Evolutionary conservation across 257 asterid genomes (phyloP), one percentile per base, ranked within the genome.

Genomic region (Nicotiana tomentosiformis): DNA sequence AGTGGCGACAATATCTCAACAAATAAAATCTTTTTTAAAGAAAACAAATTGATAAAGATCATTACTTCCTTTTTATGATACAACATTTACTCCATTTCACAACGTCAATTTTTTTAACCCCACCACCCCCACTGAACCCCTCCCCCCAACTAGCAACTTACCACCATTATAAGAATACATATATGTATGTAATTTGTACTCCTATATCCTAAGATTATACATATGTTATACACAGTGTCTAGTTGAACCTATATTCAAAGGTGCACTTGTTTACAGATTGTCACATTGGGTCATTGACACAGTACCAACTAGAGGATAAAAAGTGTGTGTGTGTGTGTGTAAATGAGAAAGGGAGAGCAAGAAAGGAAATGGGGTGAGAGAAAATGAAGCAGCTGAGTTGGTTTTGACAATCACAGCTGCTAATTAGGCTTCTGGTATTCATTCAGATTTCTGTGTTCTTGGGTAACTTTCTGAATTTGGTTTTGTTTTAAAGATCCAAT

Each of bases 331-430:
- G 82, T 83, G 80, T 30, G 76, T 58, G 30, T 23, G 49, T 62
- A 64, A 43, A 64, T 88, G 78, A 58, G 33, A 32, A 68, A 58
- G 70, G 78, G 66, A 11, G 62, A 84, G 60, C 66, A 49, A 74
- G 84, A 80, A 81, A 65, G 55, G 84, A 80, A 80, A 91, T 91
- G 93, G 94, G 88, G 89, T 90, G 84, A 88, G 79, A 83, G 84
- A 83, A 78, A 84, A 80, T 46, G 79, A 53, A 77, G 94, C 94
- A 88, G 97, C 92, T 91, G 49, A 57, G 84, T 82, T 87, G 88
- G 56, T 88, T 88, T 88, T 78, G 82, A 81, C 79, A 86, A 83
- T 89, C 90, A 79, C 90, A 85, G 95, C 95, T 90, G 93, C 94
- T 91, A 86, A 86, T 84, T 85, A 85, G 90, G 87, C 87, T 78